A percentile compares a stretch with the other conserved stretches of the same genome.
phyloP scores from a whole-genome alignment of 768 basidiomycete species.

The Suillus paluster region DNA sequence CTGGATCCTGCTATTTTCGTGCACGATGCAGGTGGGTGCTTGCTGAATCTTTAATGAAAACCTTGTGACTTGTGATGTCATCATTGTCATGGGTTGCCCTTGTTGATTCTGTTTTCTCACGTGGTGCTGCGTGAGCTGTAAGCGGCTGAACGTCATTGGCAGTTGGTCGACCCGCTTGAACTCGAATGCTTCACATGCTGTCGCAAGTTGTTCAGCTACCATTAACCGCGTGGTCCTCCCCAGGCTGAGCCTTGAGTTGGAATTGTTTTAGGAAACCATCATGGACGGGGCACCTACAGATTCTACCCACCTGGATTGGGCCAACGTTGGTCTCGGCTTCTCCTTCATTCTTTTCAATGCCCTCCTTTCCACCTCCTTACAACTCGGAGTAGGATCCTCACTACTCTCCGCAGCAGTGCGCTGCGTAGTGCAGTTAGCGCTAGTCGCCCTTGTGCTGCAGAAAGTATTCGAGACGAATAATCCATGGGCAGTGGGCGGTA shows the following conservation, averaged over 20 bases:
- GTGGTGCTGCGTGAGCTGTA: neutral
- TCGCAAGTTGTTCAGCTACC: neutral
- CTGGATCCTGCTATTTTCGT: neutral
- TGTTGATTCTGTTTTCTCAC: too few species aligned
- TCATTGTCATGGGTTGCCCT: too few species aligned
- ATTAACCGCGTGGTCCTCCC: neutral
- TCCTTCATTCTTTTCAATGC: conserved; percentile 78
- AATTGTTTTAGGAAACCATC: neutral
- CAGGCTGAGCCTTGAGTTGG: neutral
- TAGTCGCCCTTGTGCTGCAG: conserved; percentile 73
- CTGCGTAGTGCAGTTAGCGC: conserved; percentile 77
- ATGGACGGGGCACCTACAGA: conserved; percentile 36
- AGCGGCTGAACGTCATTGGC: neutral
- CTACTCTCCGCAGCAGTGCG: conserved; percentile 72
- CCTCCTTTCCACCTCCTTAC: conserved; percentile 61
- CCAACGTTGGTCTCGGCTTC: conserved; percentile 78
- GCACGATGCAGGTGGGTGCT: too few species aligned
- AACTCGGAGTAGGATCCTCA: conserved; percentile 70
- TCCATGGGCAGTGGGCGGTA: conserved; percentile 73
- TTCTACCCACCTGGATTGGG: conserved; percentile 55
- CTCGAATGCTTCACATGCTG: neutral
- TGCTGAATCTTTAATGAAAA: neutral
- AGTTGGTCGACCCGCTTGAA: too few species aligned
- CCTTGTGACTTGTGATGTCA: neutral
- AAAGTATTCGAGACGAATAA: conserved; percentile 77